phyloP scores from a whole-genome alignment of 1,284 basidiomycete genomes.

The Earliella scabrosa region DNA sequence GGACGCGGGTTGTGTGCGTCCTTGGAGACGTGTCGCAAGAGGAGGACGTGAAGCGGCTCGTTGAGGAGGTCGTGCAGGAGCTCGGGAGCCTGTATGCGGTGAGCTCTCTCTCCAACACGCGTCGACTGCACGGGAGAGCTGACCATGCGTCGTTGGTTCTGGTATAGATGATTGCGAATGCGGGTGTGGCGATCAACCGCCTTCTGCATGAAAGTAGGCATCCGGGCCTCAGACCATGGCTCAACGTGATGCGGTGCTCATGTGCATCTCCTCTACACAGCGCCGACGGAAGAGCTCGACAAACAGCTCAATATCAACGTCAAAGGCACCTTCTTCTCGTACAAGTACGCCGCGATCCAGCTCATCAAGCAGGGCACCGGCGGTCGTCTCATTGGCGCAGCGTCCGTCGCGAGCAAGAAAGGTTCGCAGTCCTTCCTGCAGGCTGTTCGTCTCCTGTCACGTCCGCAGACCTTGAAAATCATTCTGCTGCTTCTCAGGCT shows the following conservation, averaged over 20 bases:
- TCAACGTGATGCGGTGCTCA: background rate
- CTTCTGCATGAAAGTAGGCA: constrained; percentile 19
- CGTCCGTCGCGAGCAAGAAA: constrained; percentile 30
- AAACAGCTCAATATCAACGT: constrained; percentile 35
- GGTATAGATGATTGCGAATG: constrained; percentile 41
- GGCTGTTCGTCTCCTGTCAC: background rate
- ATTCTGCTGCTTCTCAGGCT: background rate
- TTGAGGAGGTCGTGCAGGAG: constrained; percentile 30
- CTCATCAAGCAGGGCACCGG: constrained; percentile 41
- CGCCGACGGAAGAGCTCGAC: constrained; percentile 30
- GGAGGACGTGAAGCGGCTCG: constrained; percentile 33
- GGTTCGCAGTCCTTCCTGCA: constrained; percentile 12
- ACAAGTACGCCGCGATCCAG: constrained; percentile 39
- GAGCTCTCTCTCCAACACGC: too few relatives aligned
- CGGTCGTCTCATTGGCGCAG: constrained; percentile 39
- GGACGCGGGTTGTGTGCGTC: constrained; percentile 26
- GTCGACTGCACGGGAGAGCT: too few relatives aligned
- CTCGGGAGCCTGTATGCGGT: constrained; percentile 32
- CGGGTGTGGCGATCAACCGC: constrained; percentile 28
- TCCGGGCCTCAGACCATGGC: background rate
- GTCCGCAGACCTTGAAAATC: background rate
- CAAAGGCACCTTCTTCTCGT: constrained; percentile 38
- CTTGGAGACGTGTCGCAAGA: constrained; percentile 36
- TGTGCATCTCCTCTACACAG: constrained; percentile 2
- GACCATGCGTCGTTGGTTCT: too few relatives aligned